Base-by-base conservation (phyloP, 1,139 yeast species). In the Eremothecium gossypii region DNA sequence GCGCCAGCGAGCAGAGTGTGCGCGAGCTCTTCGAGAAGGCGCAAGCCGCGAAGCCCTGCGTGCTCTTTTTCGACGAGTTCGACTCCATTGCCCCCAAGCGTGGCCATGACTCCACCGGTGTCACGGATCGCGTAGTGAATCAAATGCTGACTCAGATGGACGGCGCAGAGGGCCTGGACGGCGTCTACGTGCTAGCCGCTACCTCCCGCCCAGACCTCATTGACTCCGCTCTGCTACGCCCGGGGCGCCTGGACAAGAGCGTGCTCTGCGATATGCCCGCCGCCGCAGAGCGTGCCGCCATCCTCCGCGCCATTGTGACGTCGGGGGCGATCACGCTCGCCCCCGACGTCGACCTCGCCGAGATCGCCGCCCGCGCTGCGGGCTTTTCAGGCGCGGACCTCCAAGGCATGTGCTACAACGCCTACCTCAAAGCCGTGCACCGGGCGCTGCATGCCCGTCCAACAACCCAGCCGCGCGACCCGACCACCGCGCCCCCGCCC, bases 111-210 rank as follows among this genome's bases (percentile, higher is more conserved):
- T 84, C 95, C 2, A 89, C 98, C 0, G 98, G 97, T 47, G 98
- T 91, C 4, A 91, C 98, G 1, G 98, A 91, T 61, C 74, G 98
- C 56, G 96, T 91, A 33, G 98, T 91, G 33, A 93, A 93, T 63
- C 98, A 91, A 60, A 77, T 91, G 79, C 74, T 91, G 56, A 91
- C 98, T 0, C 97, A 93, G 61, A 87, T 91, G 96, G 99, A 91
- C 64, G 99, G 99, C 66, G 97, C 97, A 1, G 98, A 91, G 62
- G 97, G 97, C 0, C 68, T 89, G 30, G 96, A 89, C 55, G 97
- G 97, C 1, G 98, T 93, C 2, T 91, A 91, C 57, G 96, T 93
- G 1, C 69, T 91, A 28, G 98, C 97, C 0, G 98, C 98, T 1
- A 93, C 98, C 0, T 79, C 91, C 54, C 72, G 98, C 53, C 97